Percentiles rank a stretch among this genome's conserved stretches.
Evolutionary conservation across 192 early-diverging fungal species (phyloP).

Genomic region (Backusella luteola): DNA sequence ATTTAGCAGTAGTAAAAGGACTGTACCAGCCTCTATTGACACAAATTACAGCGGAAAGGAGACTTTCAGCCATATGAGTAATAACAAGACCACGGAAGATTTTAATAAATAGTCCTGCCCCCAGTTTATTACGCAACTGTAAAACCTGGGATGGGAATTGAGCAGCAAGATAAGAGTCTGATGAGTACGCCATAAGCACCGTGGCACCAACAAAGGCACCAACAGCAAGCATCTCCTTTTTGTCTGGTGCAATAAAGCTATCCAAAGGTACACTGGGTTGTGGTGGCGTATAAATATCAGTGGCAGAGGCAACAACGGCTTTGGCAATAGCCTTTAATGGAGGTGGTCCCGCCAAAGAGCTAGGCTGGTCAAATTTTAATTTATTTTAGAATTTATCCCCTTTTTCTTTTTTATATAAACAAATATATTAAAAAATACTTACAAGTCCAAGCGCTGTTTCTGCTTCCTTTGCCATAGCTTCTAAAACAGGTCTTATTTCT

Average conservation of each 20-base stretch:
- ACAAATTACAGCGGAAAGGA: conserved; percentile 20
- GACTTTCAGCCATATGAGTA: conserved; percentile 30
- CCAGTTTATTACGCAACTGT: conserved; percentile 1
- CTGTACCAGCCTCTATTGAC: conserved; percentile 30
- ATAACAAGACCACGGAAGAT: not conserved
- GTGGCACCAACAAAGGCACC: not conserved
- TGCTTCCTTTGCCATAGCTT: conserved; percentile 48
- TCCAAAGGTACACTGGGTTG: conserved; percentile 11
- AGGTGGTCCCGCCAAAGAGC: conserved; percentile 37
- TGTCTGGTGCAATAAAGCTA: conserved; percentile 20
- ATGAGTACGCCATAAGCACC: not conserved
- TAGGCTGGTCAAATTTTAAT: conserved; percentile 22
- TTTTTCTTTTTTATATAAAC: not conserved
- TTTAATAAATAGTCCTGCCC: not conserved
- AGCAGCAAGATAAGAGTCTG: not conserved
- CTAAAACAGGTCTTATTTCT: conserved; percentile 41
- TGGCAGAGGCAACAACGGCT: conserved; percentile 21
- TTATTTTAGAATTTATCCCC: not conserved
- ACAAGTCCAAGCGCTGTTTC: conserved; percentile 43
- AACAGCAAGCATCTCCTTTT: not conserved
- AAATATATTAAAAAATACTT: conserved; percentile 10
- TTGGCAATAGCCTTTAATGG: conserved; percentile 34
- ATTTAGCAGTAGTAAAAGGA: conserved; percentile 24
- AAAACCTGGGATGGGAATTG: conserved; percentile 10
- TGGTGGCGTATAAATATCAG: conserved; percentile 20